Conservation (phyloP, 345 rosid species). For the Aegle marmelos region DNA sequence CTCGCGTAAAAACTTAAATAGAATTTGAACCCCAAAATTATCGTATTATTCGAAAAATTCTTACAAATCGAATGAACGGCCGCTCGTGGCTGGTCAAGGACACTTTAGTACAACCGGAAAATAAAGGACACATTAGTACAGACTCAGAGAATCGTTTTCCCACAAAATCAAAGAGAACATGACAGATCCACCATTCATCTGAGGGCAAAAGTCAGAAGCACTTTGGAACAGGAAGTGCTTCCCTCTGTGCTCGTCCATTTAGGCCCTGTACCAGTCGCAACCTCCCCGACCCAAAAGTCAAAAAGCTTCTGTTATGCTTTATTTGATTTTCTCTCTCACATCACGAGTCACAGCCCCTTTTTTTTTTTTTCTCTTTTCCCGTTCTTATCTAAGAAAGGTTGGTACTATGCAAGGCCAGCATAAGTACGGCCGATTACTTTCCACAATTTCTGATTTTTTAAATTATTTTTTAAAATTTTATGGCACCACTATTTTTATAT, state of each 20-base stretch:
- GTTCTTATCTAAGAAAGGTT: slow-evolving; percentile 40
- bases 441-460: background rate
- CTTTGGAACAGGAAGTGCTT: background rate
- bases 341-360: background rate
- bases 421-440: slow-evolving; percentile 34
- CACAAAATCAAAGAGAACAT: background rate
- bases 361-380: background rate
- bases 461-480: background rate
- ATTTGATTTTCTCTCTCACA: background rate
- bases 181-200: background rate
- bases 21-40: too few species aligned
- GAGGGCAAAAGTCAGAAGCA: background rate
- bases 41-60: too few species aligned
- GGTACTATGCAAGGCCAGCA: slow-evolving; percentile 28
- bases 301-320: background rate
- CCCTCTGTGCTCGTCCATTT: background rate
- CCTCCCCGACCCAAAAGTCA: slow-evolving; percentile 1
- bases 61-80: too few species aligned
- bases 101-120: too few species aligned
- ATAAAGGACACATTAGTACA: too few species aligned
- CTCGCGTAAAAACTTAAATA: too few species aligned
- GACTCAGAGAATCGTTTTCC: too few species aligned
- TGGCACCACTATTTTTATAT: background rate
- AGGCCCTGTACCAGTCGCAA: slow-evolving; percentile 9
- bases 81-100: too few species aligned